Conservation (phyloP, 2,329 filamentous ascomycete genomes). For the Colletotrichum truncatum region DNA sequence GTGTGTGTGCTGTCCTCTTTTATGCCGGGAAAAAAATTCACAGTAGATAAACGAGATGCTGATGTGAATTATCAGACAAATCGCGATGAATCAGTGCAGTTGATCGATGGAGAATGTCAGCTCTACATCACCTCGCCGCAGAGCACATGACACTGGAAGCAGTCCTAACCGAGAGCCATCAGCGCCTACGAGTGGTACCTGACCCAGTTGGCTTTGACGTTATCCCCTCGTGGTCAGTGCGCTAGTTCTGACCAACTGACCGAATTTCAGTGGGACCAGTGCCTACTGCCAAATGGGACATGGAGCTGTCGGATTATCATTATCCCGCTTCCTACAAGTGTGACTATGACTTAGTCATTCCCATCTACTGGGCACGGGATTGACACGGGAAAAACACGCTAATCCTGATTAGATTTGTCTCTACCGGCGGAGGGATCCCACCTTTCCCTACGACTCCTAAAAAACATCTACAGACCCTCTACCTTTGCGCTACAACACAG, state of each 20-base stretch:
- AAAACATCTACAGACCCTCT: slow-evolving; percentile 26
- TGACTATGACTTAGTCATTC: neutral
- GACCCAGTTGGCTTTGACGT: slow-evolving; percentile 26
- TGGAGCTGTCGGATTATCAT: neutral
- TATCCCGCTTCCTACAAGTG: neutral
- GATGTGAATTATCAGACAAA: neutral
- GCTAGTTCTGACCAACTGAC: neutral
- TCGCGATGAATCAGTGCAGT: slow-evolving; percentile 3
- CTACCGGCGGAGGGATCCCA: slow-evolving; percentile 27
- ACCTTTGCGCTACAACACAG: slow-evolving; percentile 12
- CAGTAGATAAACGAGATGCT: neutral
- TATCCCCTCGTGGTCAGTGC: slow-evolving; percentile 26
- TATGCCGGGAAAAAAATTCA: neutral
- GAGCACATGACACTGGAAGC: slow-evolving; percentile 28
- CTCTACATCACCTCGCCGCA: slow-evolving; percentile 1
- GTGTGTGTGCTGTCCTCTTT: neutral
- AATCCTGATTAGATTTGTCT: slow-evolving; percentile 29
- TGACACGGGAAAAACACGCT: slow-evolving; percentile 28
- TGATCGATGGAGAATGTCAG: neutral
- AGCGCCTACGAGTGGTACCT: neutral
- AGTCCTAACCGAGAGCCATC: slow-evolving; percentile 16
- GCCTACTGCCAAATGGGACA: neutral
- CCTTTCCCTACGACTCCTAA: slow-evolving; percentile 29
- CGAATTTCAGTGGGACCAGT: neutral
- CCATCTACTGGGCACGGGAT: neutral